These are phyloP conservation scores for Cyberlindnera mycetangii DNA, from an alignment of 805 yeast species.

Conservation along the genomic window DNA sequence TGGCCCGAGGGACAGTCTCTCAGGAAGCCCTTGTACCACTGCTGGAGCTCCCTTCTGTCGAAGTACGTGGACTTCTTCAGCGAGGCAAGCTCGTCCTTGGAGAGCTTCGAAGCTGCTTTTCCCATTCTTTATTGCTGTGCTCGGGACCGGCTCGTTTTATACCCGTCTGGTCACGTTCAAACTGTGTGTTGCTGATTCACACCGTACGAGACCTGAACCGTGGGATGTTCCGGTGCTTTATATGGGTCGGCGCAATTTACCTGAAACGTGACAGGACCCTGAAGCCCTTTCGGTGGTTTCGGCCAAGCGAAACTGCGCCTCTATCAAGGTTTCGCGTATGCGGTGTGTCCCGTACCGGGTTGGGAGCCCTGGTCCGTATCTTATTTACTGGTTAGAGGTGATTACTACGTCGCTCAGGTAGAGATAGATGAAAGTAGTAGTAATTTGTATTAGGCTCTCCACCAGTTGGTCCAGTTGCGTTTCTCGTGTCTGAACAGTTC, in stretches of 20 bases:
- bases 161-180: too few relatives aligned
- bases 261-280: background rate
- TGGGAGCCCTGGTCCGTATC: too few relatives aligned
- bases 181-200: background rate
- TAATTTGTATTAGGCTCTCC: constrained; percentile 12
- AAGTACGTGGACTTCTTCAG: constrained; percentile 85
- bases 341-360: too few relatives aligned
- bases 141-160: too few relatives aligned
- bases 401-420: too few relatives aligned
- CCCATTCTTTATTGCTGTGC: constrained; percentile 61
- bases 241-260: too few relatives aligned
- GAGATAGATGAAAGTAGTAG: too few relatives aligned
- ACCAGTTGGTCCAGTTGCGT: constrained; percentile 21
- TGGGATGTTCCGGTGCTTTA: too few relatives aligned
- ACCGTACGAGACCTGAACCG: too few relatives aligned
- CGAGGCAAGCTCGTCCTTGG: constrained; percentile 83
- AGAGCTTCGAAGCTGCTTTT: constrained; percentile 86
- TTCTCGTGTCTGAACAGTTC: constrained; percentile 14
- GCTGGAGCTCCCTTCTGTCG: constrained; percentile 91
- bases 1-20: constrained; percentile 94
- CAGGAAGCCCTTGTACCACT: constrained; percentile 95
- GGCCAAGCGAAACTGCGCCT: background rate
- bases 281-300: background rate
- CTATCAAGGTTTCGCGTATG: background rate
- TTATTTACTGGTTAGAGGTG: too few relatives aligned